Evolutionary conservation across 495 filamentous ascomycete species (phyloP).

Genomic region (Penicillium odoratum): DNA sequence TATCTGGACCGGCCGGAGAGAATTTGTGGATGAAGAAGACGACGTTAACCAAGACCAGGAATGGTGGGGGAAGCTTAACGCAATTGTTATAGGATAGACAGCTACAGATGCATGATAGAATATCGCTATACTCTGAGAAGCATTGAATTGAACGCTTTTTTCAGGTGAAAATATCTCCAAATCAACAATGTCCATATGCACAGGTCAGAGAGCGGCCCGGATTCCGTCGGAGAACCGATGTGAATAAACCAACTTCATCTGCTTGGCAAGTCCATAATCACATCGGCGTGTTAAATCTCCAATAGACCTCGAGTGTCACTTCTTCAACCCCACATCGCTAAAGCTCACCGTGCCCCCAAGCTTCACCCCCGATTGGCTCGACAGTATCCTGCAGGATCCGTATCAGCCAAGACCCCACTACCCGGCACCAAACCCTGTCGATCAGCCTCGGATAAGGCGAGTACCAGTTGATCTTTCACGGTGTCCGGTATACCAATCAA

Average conservation of each 20-base stretch:
- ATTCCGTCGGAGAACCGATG: slow-evolving; percentile 26
- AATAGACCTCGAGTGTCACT: background rate
- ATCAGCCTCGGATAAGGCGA: slow-evolving; percentile 4
- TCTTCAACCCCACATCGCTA: background rate
- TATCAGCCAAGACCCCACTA: background rate
- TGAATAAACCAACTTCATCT: background rate
- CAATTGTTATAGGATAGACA: slow-evolving; percentile 28
- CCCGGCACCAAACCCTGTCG: background rate
- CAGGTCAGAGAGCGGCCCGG: slow-evolving; percentile 10
- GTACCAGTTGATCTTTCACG: slow-evolving; percentile 24
- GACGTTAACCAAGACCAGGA: slow-evolving; percentile 6
- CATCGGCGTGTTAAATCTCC: background rate
- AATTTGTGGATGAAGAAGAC: slow-evolving; percentile 21
- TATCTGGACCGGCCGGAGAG: slow-evolving; percentile 57
- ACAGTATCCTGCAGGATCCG: slow-evolving; percentile 4
- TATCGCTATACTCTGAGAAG: background rate
- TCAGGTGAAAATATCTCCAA: background rate
- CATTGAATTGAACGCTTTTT: background rate
- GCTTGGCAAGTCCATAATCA: background rate
- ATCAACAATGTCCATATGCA: background rate
- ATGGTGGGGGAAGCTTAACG: slow-evolving; percentile 23
- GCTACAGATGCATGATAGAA: background rate
- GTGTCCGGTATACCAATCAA: slow-evolving; percentile 10
- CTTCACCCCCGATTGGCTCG: slow-evolving; percentile 4
- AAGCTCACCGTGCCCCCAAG: slow-evolving; percentile 9